Percentiles rank a stretch among this genome's conserved stretches.
Conservation (phyloP, 2,329 filamentous ascomycete genomes). For the Phialocephala subalpina region DNA sequence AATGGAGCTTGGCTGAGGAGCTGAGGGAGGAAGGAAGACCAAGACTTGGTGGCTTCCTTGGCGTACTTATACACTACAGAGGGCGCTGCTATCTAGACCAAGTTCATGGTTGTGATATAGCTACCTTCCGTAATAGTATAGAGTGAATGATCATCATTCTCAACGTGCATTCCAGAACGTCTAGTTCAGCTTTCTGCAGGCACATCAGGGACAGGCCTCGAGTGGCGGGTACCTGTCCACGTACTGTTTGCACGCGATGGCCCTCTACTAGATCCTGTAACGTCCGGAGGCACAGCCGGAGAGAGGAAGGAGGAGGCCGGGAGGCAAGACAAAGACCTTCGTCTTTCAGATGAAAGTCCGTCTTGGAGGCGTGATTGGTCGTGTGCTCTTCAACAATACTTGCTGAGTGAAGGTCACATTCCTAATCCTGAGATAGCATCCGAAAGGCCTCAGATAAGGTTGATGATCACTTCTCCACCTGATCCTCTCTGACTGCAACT, state of each 20-base stretch:
- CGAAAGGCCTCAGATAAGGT: conserved; percentile 11
- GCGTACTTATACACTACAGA: background rate
- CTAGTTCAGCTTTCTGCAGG: conserved; percentile 6
- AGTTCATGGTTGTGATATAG: conserved; percentile 2
- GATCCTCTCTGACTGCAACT: background rate
- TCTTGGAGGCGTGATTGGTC: background rate
- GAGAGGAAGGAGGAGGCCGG: conserved; percentile 10
- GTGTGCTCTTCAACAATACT: background rate
- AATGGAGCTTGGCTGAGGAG: conserved; percentile 3
- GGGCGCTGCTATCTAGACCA: background rate
- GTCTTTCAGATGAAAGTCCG: background rate
- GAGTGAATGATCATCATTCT: background rate
- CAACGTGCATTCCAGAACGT: background rate
- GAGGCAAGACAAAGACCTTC: background rate
- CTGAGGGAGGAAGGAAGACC: conserved; percentile 7
- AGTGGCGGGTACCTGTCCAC: conserved; percentile 9
- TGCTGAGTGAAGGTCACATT: conserved; percentile 7
- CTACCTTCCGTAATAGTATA: conserved; percentile 7
- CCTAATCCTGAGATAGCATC: conserved; percentile 11
- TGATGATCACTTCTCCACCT: conserved; percentile 11
- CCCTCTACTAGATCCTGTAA: background rate
- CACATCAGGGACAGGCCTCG: background rate
- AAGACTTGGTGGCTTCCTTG: background rate
- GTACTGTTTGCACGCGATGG: background rate
- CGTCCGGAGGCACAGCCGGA: background rate